Evolutionary conservation across 2,329 filamentous ascomycete genomes (phyloP), one percentile per base, ranked within the genome.

Genomic region (Cladosporium sp.): DNA sequence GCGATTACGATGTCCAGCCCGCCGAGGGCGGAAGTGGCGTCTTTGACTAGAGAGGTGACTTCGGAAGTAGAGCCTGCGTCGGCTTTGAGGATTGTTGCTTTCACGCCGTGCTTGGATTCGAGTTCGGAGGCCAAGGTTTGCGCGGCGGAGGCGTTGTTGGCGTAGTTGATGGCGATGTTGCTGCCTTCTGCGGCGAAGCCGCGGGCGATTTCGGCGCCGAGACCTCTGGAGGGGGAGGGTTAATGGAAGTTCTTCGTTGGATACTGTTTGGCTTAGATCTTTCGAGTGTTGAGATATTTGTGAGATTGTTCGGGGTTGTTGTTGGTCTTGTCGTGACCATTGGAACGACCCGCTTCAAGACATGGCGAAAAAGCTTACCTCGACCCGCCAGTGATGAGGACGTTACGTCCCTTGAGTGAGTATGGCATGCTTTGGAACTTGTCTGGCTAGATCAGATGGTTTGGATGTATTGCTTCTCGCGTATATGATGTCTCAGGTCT

Each of bases 1-100:
- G 89, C 90, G 71, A 94, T 86, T 54, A 95, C 81, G 48, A 92
- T 83, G 77, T 95, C 91, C n/a, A 95, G 76, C 1, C 88, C 86
- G 5, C 89, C 90, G 68, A 92, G 82, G n/a, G 77, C 77, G 28
- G 83, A 78, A 57, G 88, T 81, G 1, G 86, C 84, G 53, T 88
- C 83, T 21, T 83, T 77, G 0, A 93, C 85, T 0, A 89, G 82
- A 0, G 80, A 79, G 58, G 81, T 76, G 67, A 91, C 86, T 28
- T 90, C 89, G 1, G 79, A 76, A 36, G 85, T 83, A 6, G 81
- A 79, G 18, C 85, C 86, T 53, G 91, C 83, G 75, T 94, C 90
- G 51, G 88, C 91, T 74, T 88, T 83, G 68, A 93, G 77, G 7
- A 85, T 78, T 23, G 83, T 72, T 57, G 86, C 77, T 73, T 85